A percentile compares a stretch with the other conserved stretches of the same genome.
Evolutionary conservation across 192 early-diverging fungal species (phyloP).

Genomic region (Coemansia guatemalensis): DNA sequence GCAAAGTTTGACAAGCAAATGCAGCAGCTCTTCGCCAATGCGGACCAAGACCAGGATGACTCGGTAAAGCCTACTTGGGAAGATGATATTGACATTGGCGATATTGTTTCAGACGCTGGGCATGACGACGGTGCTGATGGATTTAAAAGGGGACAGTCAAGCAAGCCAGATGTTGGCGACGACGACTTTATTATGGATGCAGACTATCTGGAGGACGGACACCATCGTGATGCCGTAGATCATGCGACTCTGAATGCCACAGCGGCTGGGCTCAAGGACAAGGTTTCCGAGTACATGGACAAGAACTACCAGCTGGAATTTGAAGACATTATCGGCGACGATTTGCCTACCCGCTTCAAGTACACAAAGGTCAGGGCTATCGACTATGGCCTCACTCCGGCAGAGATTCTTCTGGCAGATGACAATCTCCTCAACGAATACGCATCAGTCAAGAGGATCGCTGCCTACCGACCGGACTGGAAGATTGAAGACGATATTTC

Average conservation of each 20-base stretch:
- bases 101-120: slow-evolving; percentile 54
- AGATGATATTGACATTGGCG: slow-evolving; percentile 79
- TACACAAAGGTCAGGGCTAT: slow-evolving; percentile 83
- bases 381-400: slow-evolving; percentile 73
- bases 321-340: slow-evolving; percentile 84
- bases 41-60: slow-evolving; percentile 34
- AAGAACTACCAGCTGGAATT: slow-evolving; percentile 91
- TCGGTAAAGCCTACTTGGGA: slow-evolving; percentile 84
- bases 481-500: slow-evolving; percentile 51
- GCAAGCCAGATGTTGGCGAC: slow-evolving; percentile 39
- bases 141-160: slow-evolving; percentile 34
- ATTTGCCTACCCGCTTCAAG: slow-evolving; percentile 85
- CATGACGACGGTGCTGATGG: slow-evolving; percentile 25
- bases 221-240: slow-evolving; percentile 15
- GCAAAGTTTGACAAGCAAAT: slow-evolving; percentile 84
- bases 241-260: slow-evolving; percentile 11
- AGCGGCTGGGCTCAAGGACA: slow-evolving; percentile 40
- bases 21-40: slow-evolving; percentile 64
- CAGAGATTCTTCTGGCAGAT: slow-evolving; percentile 89
- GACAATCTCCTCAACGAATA: slow-evolving; percentile 84
- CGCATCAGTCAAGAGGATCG: slow-evolving; percentile 82
- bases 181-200: slow-evolving; percentile 90
- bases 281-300: slow-evolving; percentile 75
- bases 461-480: slow-evolving; percentile 71
- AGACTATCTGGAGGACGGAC: slow-evolving; percentile 77